These are phyloP conservation scores for Pseudocercospora fuligena DNA, from an alignment of 2,329 filamentous ascomycete genomes.

Conservation along the genomic window DNA sequence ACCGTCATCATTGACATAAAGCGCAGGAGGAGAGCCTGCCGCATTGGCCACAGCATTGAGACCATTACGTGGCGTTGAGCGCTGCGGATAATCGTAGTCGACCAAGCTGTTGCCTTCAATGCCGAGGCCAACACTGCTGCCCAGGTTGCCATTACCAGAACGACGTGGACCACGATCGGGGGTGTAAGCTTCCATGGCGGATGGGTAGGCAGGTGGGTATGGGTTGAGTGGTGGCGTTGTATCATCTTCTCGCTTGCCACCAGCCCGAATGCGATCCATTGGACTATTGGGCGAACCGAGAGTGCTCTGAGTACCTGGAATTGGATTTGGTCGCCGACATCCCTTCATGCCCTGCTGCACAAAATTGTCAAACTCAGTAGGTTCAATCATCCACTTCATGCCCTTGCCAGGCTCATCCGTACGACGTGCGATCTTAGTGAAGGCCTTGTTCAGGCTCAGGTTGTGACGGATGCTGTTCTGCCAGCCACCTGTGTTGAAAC, in stretches of 20 bases:
- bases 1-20: conserved; percentile 45
- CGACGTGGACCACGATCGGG: conserved; percentile 58
- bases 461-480: conserved; percentile 99
- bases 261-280: conserved; percentile 53
- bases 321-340: conserved; percentile 45
- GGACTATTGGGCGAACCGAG: conserved; percentile 57
- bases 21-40: conserved; percentile 43
- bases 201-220: conserved; percentile 49
- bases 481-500: conserved; percentile 85
- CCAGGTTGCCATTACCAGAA: conserved; percentile 30
- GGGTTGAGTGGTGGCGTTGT: conserved; percentile 51
- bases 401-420: conserved; percentile 97
- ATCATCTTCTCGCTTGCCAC: conserved; percentile 49
- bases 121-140: conserved; percentile 36
- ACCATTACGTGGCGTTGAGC: conserved; percentile 42
- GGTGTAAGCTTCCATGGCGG: conserved; percentile 58
- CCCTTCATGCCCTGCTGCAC: conserved; percentile 66
- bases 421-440: conserved; percentile 88
- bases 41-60: conserved; percentile 44
- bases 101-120: conserved; percentile 37
- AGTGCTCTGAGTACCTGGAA: conserved; percentile 43
- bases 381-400: conserved; percentile 97
- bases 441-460: conserved; percentile 89
- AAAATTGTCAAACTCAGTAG: conserved; percentile 85
- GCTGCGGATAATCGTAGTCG: conserved; percentile 37